phyloP scores from a whole-genome alignment of 1,284 basidiomycete genomes.

The Ceratobasidium sp. region DNA sequence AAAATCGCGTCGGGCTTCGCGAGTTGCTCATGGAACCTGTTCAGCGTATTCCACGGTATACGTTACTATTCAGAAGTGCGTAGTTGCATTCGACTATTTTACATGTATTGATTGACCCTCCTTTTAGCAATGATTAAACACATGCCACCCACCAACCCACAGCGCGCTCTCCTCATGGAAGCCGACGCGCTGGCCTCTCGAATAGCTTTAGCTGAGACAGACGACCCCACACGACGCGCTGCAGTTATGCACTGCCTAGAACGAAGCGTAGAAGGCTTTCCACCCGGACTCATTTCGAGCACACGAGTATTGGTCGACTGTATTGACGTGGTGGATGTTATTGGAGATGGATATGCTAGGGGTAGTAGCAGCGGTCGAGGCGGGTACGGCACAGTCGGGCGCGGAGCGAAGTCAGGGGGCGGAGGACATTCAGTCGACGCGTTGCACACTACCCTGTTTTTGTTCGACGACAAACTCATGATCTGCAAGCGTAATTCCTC shows the following conservation, averaged over 20 bases:
- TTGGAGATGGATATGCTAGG: constrained; percentile 59
- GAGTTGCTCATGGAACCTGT: constrained; percentile 99
- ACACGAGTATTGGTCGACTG: constrained; percentile 90
- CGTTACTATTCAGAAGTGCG: constrained; percentile 83
- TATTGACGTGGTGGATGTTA: constrained; percentile 90
- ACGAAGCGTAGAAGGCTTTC: constrained; percentile 90
- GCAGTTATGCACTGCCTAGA: constrained; percentile 89
- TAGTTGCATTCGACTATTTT: constrained; percentile 36
- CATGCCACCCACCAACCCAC: constrained; percentile 79
- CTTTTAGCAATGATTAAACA: constrained; percentile 79
- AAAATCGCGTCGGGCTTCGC: constrained; percentile 87
- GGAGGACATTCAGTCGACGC: constrained; percentile 49
- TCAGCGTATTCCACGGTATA: constrained; percentile 97
- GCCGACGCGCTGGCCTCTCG: constrained; percentile 88
- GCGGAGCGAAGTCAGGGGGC: constrained; percentile 13
- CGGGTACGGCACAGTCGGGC: constrained; percentile 18
- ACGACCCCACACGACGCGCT: constrained; percentile 89
- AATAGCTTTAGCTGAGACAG: constrained; percentile 92
- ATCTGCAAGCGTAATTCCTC: constrained; percentile 87
- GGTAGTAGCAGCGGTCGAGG: constrained; percentile 23
- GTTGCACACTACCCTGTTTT: constrained; percentile 88
- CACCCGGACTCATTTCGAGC: constrained; percentile 86
- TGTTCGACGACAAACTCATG: constrained; percentile 95
- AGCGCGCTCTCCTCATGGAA: constrained; percentile 84
- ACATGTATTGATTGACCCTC: neutral